Conservation (phyloP, 495 filamentous ascomycete genomes). For the Pyronema domesticum region DNA sequence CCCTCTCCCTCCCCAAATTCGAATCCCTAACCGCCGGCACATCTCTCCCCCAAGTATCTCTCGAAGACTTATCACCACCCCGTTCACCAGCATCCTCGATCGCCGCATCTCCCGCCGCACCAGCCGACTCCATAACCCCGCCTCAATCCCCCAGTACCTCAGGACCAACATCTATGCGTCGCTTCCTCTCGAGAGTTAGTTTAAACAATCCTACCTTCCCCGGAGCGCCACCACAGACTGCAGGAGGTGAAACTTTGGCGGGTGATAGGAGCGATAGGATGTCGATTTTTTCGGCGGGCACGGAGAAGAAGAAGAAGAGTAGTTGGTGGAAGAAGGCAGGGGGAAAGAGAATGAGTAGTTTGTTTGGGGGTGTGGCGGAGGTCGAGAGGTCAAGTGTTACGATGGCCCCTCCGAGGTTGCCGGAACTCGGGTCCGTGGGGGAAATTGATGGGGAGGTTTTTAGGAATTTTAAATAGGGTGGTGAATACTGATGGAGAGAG, state of each 20-base stretch:
- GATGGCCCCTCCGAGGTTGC: constrained; percentile 41
- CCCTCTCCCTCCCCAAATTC: constrained; percentile 15
- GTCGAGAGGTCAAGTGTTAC: constrained; percentile 4
- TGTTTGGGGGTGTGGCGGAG: not conserved
- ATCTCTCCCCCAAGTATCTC: constrained; percentile 21
- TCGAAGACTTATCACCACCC: constrained; percentile 10
- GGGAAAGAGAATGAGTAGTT: constrained; percentile 14
- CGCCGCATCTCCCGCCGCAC: not conserved
- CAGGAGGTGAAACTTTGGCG: not conserved
- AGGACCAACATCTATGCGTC: constrained; percentile 25
- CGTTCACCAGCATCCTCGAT: constrained; percentile 8
- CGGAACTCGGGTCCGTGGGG: constrained; percentile 34
- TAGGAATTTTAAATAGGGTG: constrained; percentile 35
- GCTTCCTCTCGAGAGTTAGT: constrained; percentile 27
- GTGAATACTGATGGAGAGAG: too few species aligned
- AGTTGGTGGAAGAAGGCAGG: constrained; percentile 23
- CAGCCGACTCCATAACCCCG: constrained; percentile 1
- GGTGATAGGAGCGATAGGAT: constrained; percentile 16
- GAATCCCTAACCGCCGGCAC: constrained; percentile 24
- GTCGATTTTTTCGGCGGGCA: constrained; percentile 17
- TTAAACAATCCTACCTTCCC: constrained; percentile 25
- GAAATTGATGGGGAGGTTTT: constrained; percentile 40
- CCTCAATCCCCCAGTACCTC: constrained; percentile 13
- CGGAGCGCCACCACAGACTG: not conserved
- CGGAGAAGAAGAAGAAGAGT: constrained; percentile 18